Base-by-base conservation (phyloP, 75 land plant species). In the Sequoia sempervirens region DNA sequence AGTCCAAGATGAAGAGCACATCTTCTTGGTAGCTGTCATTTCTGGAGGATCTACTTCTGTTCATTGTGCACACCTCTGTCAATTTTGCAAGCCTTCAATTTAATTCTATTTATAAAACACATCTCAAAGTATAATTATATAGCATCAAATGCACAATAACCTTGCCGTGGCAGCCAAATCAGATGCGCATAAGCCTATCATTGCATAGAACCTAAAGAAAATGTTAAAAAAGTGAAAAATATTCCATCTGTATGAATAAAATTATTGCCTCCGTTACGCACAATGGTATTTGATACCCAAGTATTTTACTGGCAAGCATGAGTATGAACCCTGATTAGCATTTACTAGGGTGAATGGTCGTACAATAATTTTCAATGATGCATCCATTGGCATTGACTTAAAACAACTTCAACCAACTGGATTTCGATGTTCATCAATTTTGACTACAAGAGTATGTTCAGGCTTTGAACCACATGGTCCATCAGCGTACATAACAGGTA, bases 361-460 rank as follows among this genome's bases (percentile, higher is more conserved):
- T 20, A 61, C 26, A 61, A 61, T 61, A 28, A 28, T 26, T 61
- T 26, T 23, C n/a, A 61, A 5, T 61, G 8, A 61, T 61, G n/a
- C 26, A 61, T 61, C 26, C 66, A 61, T 4, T 61, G 2, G 8
- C 66, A 61, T 61, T 7, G 26, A 61, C 26, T 61, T 61, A 1
- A 6, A 61, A 61, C 66, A 61, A 26, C n/a, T 61, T 81, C 82
- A 81, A 53, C 82, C 38, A 34, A 54, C 11, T 50, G 97, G 98
- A 82, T 95, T 98, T 78, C 99, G 91, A 68, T 92, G 82, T 79
- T 94, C 90, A 84, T 96, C 95, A n/a, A 98, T 92, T 61, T 93
- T 91, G 34, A 98, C 86, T n/a, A 90, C 72, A 17, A 98, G 90
- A 8, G 90, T 87, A 74, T 86, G 89, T 20, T 90, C 86, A 47